These are phyloP conservation scores for Sporothrix curviconia DNA, from an alignment of 2,329 filamentous ascomycete genomes.

Conservation along the genomic window DNA sequence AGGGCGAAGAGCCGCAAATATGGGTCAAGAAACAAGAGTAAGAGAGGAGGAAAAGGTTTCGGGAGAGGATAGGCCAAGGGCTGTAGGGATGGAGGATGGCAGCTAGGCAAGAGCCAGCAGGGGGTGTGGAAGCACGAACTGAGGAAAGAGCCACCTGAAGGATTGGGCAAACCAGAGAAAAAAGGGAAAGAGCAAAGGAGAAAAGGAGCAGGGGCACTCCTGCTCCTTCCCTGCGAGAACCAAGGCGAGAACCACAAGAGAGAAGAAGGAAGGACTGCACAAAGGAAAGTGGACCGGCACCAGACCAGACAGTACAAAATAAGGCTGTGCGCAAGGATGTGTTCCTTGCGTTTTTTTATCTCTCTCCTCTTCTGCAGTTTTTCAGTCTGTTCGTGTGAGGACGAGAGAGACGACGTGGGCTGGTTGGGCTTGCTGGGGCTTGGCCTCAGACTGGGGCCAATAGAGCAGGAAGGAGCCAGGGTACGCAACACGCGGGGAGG, in stretches of 20 bases:
- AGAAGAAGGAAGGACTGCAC: conserved; percentile 3
- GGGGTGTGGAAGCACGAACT: no score
- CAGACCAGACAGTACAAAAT: conserved; percentile 1
- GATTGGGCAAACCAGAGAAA: neutral
- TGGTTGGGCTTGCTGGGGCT: neutral
- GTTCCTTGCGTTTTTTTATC: neutral
- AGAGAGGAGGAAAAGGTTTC: no score
- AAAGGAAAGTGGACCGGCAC: neutral
- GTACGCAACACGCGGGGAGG: no score
- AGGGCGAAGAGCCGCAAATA: no score
- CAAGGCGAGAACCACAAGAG: neutral
- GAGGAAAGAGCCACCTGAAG: neutral
- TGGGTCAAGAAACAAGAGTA: no score
- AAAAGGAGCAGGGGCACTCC: neutral
- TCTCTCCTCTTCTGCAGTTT: no score
- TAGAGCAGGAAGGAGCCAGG: no score
- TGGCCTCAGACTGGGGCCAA: neutral
- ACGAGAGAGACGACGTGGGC: neutral
- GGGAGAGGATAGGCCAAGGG: no score
- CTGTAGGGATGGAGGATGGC: no score
- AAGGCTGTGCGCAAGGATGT: conserved; percentile 6
- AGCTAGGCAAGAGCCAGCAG: no score
- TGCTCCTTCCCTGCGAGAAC: no score
- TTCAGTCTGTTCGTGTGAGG: neutral
- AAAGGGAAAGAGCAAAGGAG: neutral